These are phyloP conservation scores for Podaxis mareebaensis DNA, from an alignment of 768 basidiomycete species.

Conservation along the genomic window DNA sequence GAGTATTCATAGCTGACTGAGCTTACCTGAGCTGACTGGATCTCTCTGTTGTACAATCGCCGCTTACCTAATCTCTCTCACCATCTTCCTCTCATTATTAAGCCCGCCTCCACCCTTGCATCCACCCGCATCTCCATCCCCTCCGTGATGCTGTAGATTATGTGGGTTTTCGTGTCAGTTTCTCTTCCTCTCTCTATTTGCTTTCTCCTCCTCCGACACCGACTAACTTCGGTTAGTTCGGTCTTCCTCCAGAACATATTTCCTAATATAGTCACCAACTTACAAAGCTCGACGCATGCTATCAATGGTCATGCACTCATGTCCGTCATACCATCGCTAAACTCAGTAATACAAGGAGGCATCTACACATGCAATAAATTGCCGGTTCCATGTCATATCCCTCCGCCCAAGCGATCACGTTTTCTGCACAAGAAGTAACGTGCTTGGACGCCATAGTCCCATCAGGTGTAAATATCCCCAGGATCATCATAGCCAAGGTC, in stretches of 20 bases:
- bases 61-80: constrained; percentile 10
- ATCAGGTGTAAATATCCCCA: constrained; percentile 25
- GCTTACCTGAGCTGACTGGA: constrained; percentile 18
- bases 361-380: not conserved
- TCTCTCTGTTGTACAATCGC: not conserved
- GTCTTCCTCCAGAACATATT: not conserved
- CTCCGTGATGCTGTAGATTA: not conserved
- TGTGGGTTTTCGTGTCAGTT: not conserved
- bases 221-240: not conserved
- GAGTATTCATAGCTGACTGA: constrained; percentile 30
- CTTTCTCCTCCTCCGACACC: not conserved
- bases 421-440: constrained; percentile 1
- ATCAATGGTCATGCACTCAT: not conserved
- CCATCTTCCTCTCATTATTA: not conserved
- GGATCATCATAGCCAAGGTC: constrained; percentile 40
- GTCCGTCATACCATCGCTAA: not conserved
- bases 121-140: constrained; percentile 12
- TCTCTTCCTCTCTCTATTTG: not conserved
- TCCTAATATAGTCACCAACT: not conserved
- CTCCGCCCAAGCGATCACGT: not conserved
- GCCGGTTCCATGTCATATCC: not conserved
- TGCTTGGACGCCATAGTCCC: constrained; percentile 2
- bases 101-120: not conserved
- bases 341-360: not conserved
- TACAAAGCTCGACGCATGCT: not conserved